phyloP scores from a whole-genome alignment of 73 alveolate genomes.

The Paramecium octaurelia region DNA sequence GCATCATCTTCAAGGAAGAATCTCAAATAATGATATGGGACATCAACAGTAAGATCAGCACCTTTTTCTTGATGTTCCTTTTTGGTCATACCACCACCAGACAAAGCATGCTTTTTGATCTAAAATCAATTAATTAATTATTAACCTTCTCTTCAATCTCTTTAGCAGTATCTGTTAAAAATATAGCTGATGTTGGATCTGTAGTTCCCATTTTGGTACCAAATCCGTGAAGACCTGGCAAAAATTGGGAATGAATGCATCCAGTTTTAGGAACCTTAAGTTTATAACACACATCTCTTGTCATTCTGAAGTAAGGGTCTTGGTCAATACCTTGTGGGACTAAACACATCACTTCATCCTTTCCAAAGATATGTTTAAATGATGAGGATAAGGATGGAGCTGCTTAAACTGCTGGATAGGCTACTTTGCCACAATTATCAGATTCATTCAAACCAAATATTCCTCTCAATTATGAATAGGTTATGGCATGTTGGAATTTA shows the following conservation, averaged over 20 bases:
- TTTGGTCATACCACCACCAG: constrained; percentile 97
- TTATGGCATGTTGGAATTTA: constrained; percentile 87
- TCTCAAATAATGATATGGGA: constrained; percentile 83
- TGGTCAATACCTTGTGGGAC: constrained; percentile 99
- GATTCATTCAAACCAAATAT: constrained; percentile 96
- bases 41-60: constrained; percentile 94
- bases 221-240: constrained; percentile 98
- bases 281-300: constrained; percentile 97
- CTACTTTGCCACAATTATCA: constrained; percentile 96
- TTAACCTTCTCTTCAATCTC: constrained; percentile 84
- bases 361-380: constrained; percentile 91
- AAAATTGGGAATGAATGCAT: constrained; percentile 88
- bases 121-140: not conserved
- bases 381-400: constrained; percentile 97
- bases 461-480: constrained; percentile 83
- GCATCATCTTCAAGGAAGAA: constrained; percentile 98
- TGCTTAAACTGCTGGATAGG: constrained; percentile 98
- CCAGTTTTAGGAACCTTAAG: constrained; percentile 95
- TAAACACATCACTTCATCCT: constrained; percentile 85
- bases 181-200: constrained; percentile 76
- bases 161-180: constrained; percentile 86
- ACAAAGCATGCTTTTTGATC: constrained; percentile 92
- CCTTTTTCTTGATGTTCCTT: constrained; percentile 97
- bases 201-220: constrained; percentile 84
- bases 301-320: constrained; percentile 99